Evolutionary conservation across 257 asterid species (phyloP).

Genomic region (Verbascum thapsus): DNA sequence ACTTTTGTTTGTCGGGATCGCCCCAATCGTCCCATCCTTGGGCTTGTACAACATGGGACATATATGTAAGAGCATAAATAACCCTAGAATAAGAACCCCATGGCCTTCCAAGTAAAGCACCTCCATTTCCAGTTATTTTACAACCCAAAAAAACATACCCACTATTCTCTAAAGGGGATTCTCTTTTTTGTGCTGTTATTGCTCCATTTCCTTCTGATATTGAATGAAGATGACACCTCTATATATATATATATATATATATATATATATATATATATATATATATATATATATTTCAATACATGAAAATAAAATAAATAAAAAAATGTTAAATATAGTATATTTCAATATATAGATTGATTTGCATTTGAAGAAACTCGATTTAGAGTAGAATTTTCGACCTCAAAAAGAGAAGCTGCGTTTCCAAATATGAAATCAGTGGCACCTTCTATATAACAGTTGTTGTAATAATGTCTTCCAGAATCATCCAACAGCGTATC

Average conservation of each 20-base stretch:
- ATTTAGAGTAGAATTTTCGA: too few species aligned
- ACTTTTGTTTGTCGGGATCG: slow-evolving; percentile 41
- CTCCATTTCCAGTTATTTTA: slow-evolving; percentile 47
- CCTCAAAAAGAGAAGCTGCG: slow-evolving; percentile 56
- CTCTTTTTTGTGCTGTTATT: slow-evolving; percentile 53
- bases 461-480: slow-evolving; percentile 50
- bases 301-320: background rate
- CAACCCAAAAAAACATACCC: slow-evolving; percentile 48
- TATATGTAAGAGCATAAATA: slow-evolving; percentile 39
- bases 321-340: too few species aligned
- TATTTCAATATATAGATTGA: too few species aligned
- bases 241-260: too few species aligned
- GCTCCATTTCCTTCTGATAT: slow-evolving; percentile 42
- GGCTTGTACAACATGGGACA: slow-evolving; percentile 44
- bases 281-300: too few species aligned
- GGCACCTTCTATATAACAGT: slow-evolving; percentile 56
- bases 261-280: too few species aligned
- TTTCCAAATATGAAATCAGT: slow-evolving; percentile 55
- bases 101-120: slow-evolving; percentile 49
- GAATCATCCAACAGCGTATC: slow-evolving; percentile 53
- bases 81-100: slow-evolving; percentile 61
- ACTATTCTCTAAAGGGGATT: slow-evolving; percentile 38
- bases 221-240: slow-evolving; percentile 51
- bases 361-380: too few species aligned
- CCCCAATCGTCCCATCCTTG: slow-evolving; percentile 57